A percentile compares a stretch with the other conserved stretches of the same genome.
phyloP scores from a whole-genome alignment of 2,329 filamentous ascomycete species.

The Scytalidium sp. region DNA sequence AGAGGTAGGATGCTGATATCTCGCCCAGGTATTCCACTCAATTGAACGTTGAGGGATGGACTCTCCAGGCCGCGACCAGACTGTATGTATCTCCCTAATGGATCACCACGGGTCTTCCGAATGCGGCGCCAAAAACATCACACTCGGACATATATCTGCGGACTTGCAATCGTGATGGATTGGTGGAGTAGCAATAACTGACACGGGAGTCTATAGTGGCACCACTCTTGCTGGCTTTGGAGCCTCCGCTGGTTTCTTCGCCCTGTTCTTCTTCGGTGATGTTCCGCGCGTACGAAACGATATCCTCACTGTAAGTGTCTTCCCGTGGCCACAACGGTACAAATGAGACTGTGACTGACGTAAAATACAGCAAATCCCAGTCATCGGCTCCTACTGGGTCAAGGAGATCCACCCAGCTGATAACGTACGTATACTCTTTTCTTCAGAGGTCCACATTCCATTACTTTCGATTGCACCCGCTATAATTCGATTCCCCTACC shows the following conservation, averaged over 20 bases:
- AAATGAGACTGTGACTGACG: slow-evolving; percentile 4
- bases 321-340: background rate
- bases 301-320: slow-evolving; percentile 40
- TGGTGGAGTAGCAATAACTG: background rate
- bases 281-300: slow-evolving; percentile 59
- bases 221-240: slow-evolving; percentile 52
- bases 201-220: slow-evolving; percentile 35
- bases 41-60: slow-evolving; percentile 52
- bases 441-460: slow-evolving; percentile 16
- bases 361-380: slow-evolving; percentile 48
- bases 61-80: slow-evolving; percentile 41
- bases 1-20: slow-evolving; percentile 30
- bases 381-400: slow-evolving; percentile 48
- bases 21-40: slow-evolving; percentile 55
- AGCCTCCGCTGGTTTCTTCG: slow-evolving; percentile 51
- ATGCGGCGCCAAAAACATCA: too few species aligned
- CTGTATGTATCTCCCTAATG: slow-evolving; percentile 38
- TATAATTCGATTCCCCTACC: too few species aligned
- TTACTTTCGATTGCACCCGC: too few species aligned
- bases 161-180: slow-evolving; percentile 1
- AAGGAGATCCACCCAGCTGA: slow-evolving; percentile 57
- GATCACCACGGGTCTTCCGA: background rate
- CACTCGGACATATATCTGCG: background rate
- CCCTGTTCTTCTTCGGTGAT: slow-evolving; percentile 59
- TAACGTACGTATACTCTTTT: slow-evolving; percentile 48